Percentiles rank a stretch among this genome's conserved stretches.
Evolutionary conservation across 768 basidiomycete genomes (phyloP).

Genomic region (Candolleomyces aberdarensis): DNA sequence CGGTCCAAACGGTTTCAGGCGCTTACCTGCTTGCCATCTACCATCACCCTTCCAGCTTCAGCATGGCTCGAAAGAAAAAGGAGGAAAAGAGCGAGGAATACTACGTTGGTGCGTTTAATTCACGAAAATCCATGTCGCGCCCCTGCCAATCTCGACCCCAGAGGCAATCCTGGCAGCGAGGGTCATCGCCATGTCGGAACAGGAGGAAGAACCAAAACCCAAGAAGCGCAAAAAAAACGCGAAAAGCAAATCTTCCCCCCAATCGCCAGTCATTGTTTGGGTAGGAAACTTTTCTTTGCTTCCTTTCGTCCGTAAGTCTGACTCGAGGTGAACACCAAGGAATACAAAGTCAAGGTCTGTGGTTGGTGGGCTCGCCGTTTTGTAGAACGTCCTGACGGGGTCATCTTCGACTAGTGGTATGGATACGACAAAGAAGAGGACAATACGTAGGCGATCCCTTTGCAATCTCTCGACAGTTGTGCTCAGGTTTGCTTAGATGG

Average conservation of each 20-base stretch:
- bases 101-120: constrained; percentile 49
- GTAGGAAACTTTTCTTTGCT: background rate
- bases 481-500: constrained; percentile 44
- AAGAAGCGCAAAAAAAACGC: background rate
- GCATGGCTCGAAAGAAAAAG: constrained; percentile 16
- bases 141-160: background rate
- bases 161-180: constrained; percentile 9
- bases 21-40: no score
- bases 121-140: background rate
- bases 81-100: constrained; percentile 24
- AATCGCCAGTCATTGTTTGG: background rate
- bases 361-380: background rate
- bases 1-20: no score
- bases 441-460: constrained; percentile 16
- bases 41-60: no score
- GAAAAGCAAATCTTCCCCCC: background rate
- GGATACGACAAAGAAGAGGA: constrained; percentile 55
- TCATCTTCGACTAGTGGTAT: constrained; percentile 51
- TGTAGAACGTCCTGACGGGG: no score
- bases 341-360: constrained; percentile 66
- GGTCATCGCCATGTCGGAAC: background rate
- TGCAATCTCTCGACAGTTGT: no score
- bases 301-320: no score
- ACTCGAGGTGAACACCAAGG: constrained; percentile 27
- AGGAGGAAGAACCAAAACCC: background rate